Percentiles rank a stretch among this genome's conserved stretches.
Conservation (phyloP, 148 eudicot genomes). For the Spergularia bocconei region DNA sequence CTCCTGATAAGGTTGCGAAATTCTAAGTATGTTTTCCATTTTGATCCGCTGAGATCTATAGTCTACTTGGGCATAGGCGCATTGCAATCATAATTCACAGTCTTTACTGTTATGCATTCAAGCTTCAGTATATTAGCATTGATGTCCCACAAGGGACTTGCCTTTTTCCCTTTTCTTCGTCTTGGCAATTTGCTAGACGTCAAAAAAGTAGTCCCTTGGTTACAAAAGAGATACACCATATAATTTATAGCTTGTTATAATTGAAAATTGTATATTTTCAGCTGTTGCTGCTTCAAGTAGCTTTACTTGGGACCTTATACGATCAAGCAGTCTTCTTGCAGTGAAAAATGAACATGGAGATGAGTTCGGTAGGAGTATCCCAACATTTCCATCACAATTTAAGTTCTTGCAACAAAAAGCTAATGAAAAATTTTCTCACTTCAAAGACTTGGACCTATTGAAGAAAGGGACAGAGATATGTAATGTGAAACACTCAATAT, state of each 20-base stretch:
- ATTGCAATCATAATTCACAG: background rate
- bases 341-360: conserved; percentile 29
- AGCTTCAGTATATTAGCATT: background rate
- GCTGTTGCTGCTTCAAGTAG: conserved; percentile 48
- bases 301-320: conserved; percentile 44
- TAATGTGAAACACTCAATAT: conserved; percentile 31
- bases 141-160: background rate
- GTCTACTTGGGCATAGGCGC: no score
- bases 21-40: no score
- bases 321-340: conserved; percentile 37
- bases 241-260: background rate
- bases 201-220: no score
- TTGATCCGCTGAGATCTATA: no score
- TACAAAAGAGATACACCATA: no score
- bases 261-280: conserved; percentile 22
- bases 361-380: conserved; percentile 32
- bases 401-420: conserved; percentile 38
- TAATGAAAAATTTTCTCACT: conserved; percentile 37
- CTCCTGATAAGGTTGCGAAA: no score
- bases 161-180: conserved; percentile 1
- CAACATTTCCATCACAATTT: conserved; percentile 24
- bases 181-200: background rate
- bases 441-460: conserved; percentile 31
- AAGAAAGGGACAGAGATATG: conserved; percentile 36
- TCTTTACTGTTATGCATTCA: background rate